These are phyloP conservation scores for Dipteronia dyeriana DNA, from an alignment of 345 rosid species.

Conservation along the genomic window DNA sequence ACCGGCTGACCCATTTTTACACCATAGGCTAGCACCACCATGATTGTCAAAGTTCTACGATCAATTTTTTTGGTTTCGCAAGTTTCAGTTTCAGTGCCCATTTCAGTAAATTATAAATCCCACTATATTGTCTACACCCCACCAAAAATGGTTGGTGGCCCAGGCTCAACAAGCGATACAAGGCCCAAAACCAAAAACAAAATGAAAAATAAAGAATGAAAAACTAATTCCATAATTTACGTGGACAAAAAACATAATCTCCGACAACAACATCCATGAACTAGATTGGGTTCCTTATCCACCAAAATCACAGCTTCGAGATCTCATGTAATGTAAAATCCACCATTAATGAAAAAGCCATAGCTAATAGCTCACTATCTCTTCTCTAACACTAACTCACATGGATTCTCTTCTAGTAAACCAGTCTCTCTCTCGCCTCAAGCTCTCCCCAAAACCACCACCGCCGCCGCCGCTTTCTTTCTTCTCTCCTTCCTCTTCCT, in stretches of 20 bases:
- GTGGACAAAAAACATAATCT: no score
- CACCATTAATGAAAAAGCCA: background rate
- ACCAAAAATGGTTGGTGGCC: background rate
- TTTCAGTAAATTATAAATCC: no score
- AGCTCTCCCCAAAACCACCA: conserved; percentile 27
- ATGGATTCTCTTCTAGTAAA: conserved; percentile 52
- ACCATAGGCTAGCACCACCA: no score
- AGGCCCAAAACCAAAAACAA: no score
- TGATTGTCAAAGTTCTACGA: no score
- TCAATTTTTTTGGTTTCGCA: no score
- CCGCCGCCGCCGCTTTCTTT: conserved; percentile 1
- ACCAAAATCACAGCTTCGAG: background rate
- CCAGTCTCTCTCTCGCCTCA: conserved; percentile 49
- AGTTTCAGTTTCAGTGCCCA: no score
- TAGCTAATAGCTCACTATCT: no score
- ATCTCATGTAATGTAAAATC: background rate
- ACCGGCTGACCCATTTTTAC: no score
- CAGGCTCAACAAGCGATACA: no score
- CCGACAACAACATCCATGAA: conserved; percentile 3
- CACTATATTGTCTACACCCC: background rate
- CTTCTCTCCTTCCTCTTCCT: conserved; percentile 19
- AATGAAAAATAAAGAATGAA: no score
- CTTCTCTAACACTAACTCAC: background rate
- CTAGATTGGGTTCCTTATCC: conserved; percentile 49
- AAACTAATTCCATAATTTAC: no score